Conservation (phyloP, 306 rosid genomes). For the Betula pendula region DNA sequence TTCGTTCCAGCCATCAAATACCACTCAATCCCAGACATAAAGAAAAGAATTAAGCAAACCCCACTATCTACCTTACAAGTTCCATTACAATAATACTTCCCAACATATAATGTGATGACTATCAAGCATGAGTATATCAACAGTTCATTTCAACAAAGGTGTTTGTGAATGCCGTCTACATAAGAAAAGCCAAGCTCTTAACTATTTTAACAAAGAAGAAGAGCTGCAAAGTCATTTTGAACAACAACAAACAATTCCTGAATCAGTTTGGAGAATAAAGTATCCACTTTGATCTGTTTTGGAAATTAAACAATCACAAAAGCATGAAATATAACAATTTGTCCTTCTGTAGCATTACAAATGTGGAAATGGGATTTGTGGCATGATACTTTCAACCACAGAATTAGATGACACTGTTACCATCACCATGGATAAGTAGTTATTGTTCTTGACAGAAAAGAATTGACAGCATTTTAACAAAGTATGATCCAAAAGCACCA, state of each 20-base stretch:
- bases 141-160: background rate
- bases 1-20: no score
- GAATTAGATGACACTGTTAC: background rate
- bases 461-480: background rate
- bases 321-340: background rate
- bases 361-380: no score
- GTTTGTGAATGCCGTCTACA: background rate
- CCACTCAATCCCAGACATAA: no score
- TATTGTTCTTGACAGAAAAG: background rate
- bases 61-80: no score
- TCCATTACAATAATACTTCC: no score
- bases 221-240: background rate
- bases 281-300: background rate
- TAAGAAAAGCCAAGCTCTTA: background rate
- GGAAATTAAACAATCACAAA: background rate
- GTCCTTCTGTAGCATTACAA: no score
- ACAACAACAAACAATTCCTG: background rate
- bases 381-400: background rate
- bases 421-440: background rate
- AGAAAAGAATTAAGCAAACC: no score
- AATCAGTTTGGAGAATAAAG: background rate
- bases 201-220: no score
- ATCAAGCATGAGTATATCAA: no score
- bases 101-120: no score
- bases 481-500: background rate